phyloP scores from a whole-genome alignment of 1,139 yeast genomes.

The Taphrina populina region DNA sequence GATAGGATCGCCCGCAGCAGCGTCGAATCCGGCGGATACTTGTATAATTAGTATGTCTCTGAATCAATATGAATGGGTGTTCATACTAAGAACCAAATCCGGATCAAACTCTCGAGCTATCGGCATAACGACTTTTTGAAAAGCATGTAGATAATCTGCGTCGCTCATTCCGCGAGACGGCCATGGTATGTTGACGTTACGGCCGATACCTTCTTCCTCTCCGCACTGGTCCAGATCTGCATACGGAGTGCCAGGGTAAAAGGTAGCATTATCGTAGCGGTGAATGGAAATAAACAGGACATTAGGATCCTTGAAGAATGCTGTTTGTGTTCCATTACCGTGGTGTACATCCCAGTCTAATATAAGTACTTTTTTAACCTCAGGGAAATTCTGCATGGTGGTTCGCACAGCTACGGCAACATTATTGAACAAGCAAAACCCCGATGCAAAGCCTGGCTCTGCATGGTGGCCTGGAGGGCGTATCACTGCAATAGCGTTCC shows the following conservation, averaged over 20 bases:
- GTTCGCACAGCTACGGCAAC: slow-evolving; percentile 96
- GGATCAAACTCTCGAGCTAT: slow-evolving; percentile 87
- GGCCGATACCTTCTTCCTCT: slow-evolving; percentile 78
- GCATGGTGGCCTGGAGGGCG: slow-evolving; percentile 99
- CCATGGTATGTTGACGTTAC: slow-evolving; percentile 89
- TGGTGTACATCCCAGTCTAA: slow-evolving; percentile 86
- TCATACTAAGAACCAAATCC: slow-evolving; percentile 67
- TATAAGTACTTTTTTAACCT: slow-evolving; percentile 79
- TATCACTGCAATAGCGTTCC: slow-evolving; percentile 89
- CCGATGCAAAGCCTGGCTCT: slow-evolving; percentile 95
- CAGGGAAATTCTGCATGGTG: slow-evolving; percentile 79
- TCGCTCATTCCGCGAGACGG: slow-evolving; percentile 89
- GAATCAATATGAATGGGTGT: background rate
- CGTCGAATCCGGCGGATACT: slow-evolving; percentile 92
- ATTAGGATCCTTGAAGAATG: slow-evolving; percentile 83
- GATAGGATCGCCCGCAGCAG: slow-evolving; percentile 96
- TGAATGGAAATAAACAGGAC: slow-evolving; percentile 89
- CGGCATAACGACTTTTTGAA: slow-evolving; percentile 83
- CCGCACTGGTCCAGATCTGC: slow-evolving; percentile 78
- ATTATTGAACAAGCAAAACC: slow-evolving; percentile 91
- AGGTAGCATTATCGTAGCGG: slow-evolving; percentile 85
- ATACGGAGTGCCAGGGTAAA: slow-evolving; percentile 86
- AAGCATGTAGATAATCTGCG: slow-evolving; percentile 92
- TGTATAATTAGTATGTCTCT: background rate
- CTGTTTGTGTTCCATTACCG: slow-evolving; percentile 96